Conservation (phyloP, 2,329 filamentous ascomycete genomes). For the Paecilomyces variotii region DNA sequence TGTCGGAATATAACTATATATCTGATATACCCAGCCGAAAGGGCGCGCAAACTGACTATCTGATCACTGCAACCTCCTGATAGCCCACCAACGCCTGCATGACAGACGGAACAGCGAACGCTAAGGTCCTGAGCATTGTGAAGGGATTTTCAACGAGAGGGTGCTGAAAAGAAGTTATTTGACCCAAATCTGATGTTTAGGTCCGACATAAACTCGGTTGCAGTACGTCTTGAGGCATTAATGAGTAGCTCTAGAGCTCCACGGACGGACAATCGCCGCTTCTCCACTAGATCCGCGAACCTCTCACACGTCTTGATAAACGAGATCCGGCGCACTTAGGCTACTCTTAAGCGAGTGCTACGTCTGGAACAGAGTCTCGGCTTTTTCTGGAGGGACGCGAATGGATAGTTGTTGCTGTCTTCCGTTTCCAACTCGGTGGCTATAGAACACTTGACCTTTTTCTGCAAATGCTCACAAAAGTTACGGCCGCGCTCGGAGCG, state of each 20-base stretch:
- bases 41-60: not conserved
- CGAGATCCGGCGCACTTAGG: not conserved
- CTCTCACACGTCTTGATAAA: not conserved
- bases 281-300: not conserved
- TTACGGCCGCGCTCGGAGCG: not conserved
- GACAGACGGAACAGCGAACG: not conserved
- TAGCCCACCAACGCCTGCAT: not conserved
- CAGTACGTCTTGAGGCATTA: not conserved
- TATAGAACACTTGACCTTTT: not conserved
- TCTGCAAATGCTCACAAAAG: not conserved
- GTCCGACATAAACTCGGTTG: not conserved
- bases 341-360: not conserved
- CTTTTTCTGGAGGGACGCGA: not conserved
- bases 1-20: not conserved
- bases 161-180: not conserved
- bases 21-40: not conserved
- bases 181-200: not conserved
- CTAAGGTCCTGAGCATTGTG: not conserved
- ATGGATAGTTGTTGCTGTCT: not conserved
- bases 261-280: not conserved
- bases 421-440: not conserved
- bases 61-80: not conserved
- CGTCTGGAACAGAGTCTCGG: not conserved
- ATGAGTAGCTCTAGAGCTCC: not conserved
- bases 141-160: not conserved